Percentiles rank a stretch among this genome's conserved stretches.
These are phyloP conservation scores for Phaeosphaeria sp. DNA, from an alignment of 2,329 filamentous ascomycete species.

Conservation along the genomic window DNA sequence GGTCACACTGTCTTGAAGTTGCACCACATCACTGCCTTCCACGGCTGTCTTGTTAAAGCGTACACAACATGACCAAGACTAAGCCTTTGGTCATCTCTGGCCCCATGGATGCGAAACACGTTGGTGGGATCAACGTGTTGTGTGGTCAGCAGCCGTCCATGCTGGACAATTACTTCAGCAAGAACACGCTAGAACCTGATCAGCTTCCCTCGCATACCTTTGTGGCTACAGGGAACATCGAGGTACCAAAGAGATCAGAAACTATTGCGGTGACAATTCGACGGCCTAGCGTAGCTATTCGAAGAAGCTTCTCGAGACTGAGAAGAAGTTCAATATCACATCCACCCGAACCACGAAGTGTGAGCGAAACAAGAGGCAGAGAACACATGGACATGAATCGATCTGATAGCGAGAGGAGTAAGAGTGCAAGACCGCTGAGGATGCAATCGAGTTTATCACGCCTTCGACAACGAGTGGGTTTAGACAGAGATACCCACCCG, in stretches of 20 bases:
- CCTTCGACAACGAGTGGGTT: conserved; percentile 22
- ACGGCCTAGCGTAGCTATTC: conserved; percentile 34
- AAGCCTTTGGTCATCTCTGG: conserved; percentile 37
- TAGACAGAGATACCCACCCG: conserved; percentile 14
- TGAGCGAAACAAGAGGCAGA: conserved; percentile 7
- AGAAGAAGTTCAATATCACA: conserved; percentile 25
- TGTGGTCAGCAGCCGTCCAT: conserved; percentile 21
- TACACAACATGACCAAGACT: conserved; percentile 23
- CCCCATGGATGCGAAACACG: conserved; percentile 42
- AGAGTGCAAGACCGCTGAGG: conserved; percentile 9
- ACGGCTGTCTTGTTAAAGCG: conserved; percentile 6
- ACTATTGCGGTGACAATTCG: conserved; percentile 31
- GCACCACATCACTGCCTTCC: conserved; percentile 8
- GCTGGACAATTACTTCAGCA: conserved; percentile 27
- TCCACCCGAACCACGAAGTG: conserved; percentile 15
- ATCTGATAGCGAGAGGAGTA: conserved; percentile 5
- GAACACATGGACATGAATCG: not conserved
- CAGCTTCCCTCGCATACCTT: conserved; percentile 35
- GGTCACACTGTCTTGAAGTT: conserved; percentile 10
- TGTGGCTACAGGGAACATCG: conserved; percentile 27
- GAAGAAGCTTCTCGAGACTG: conserved; percentile 32
- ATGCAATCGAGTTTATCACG: conserved; percentile 27
- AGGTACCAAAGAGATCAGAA: conserved; percentile 35
- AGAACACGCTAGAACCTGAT: conserved; percentile 27
- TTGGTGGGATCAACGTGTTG: conserved; percentile 38